Evolutionary conservation across 176 grass and related monocot species (phyloP).

Genomic region (Puccinellia tenuiflora): DNA sequence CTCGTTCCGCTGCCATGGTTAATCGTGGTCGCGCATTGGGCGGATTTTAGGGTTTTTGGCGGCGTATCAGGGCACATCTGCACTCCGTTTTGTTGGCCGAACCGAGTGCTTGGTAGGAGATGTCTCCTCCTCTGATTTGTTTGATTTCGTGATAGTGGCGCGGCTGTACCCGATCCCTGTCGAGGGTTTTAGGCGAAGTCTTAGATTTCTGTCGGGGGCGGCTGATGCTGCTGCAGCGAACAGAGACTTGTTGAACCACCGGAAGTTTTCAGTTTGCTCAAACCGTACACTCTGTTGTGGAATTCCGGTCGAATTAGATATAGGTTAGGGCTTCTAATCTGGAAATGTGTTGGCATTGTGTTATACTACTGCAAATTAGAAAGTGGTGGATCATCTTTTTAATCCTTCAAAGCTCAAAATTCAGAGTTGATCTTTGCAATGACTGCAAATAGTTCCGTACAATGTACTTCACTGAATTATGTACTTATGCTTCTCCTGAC

Average conservation of each 20-base stretch:
- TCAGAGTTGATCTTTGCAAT: not conserved
- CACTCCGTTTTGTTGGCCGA: not conserved
- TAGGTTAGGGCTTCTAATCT: not conserved
- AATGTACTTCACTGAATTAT: not conserved
- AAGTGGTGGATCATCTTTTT: not conserved
- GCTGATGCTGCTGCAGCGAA: not conserved
- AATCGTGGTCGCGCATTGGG: not conserved
- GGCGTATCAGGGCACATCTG: not conserved
- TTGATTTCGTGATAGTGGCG: not conserved
- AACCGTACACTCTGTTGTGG: not conserved
- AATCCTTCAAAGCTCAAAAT: not conserved
- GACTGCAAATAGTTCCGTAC: not conserved
- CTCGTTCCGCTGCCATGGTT: not conserved
- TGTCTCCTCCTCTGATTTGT: not conserved
- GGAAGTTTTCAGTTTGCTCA: not conserved
- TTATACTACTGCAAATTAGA: not conserved
- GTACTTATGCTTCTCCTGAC: not conserved
- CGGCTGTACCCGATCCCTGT: not conserved
- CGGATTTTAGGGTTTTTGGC: constrained; percentile 33
- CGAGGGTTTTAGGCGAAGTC: not conserved
- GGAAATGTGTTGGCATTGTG: not conserved
- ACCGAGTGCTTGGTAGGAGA: constrained; percentile 8
- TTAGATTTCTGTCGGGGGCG: not conserved
- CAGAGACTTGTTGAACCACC: not conserved
- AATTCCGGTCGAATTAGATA: not conserved